Conservation (phyloP, 2,329 filamentous ascomycete genomes). For the Thermothelomyces thermophilus region DNA sequence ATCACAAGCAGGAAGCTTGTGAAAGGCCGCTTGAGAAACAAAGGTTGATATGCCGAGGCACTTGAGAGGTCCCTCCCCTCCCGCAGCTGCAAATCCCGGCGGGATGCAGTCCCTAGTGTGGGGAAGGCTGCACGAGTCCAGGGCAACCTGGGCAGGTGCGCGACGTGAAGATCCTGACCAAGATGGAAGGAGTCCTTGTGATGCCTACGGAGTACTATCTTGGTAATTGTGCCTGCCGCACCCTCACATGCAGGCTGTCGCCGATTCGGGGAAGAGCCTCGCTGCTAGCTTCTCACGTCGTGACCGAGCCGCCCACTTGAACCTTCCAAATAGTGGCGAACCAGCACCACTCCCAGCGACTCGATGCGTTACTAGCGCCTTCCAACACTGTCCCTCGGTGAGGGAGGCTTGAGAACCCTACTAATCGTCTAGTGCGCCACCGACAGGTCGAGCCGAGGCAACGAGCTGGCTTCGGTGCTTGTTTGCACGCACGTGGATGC, state of each 20-base stretch:
- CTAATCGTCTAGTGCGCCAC: no score
- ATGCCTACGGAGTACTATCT: background rate
- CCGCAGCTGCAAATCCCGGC: background rate
- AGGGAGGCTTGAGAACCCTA: no score
- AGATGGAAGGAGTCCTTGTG: background rate
- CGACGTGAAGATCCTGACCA: background rate
- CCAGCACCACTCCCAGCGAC: background rate
- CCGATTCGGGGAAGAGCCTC: background rate
- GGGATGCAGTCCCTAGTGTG: background rate
- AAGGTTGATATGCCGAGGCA: constrained; percentile 1
- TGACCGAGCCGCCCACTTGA: background rate
- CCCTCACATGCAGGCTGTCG: background rate
- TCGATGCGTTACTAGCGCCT: background rate
- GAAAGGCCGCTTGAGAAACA: no score
- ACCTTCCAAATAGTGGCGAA: background rate
- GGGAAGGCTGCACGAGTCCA: background rate
- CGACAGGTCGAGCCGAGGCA: no score
- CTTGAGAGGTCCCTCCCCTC: no score
- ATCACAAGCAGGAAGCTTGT: background rate
- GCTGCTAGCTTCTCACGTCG: background rate
- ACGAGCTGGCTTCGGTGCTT: no score
- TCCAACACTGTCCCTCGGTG: no score
- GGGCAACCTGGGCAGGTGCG: no score
- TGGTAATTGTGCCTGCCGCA: background rate
- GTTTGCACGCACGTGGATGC: no score